Evolutionary conservation across 148 eudicot species (phyloP), one percentile per base, ranked within the genome.

Genomic region (Nyssa sinensis): DNA sequence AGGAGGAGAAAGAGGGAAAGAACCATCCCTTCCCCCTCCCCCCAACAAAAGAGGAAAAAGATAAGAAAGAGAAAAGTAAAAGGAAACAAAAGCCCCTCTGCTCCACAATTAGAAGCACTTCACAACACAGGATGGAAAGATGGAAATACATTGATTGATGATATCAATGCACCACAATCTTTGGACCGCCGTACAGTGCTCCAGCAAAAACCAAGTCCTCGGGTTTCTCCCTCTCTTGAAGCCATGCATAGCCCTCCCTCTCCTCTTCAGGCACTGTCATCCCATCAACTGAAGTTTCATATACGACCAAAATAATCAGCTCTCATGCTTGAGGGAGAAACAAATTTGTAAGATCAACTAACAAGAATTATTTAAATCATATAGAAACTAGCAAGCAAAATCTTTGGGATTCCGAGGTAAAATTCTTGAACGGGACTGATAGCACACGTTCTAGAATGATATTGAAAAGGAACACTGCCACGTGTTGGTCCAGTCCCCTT

Each of bases 141-240:
- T 17, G 19, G 8, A 8, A 19, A 27, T 17, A 17, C 3, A 34
- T 44, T n/a, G n/a, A n/a, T 6, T 35, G 49, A 8, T 9, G 7
- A 34, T 19, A 49, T 86, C 81, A 83, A 33, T 76, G 77, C n/a
- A 51, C 75, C 33, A 76, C 74, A 44, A 93, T 91, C 84, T 78
- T 87, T 2, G 97, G 94, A 68, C 98, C 97, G 14, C 44, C 80
- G 67, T 93, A 93, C 0, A 67, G 6, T 11, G 66, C 87, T 70
- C 94, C 94, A 61, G 84, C 76, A n/a, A 93, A 82, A 1, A 65
- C n/a, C 70, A 89, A 75, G 68, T 87, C 91, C 33, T 79, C 81
- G 0, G 93, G 90, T 44, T 81, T 77, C 7, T 91, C 94, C 70
- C 81, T 83, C 84, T 91, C 97, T 82, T 87, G 31, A n/a, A 93